Evolutionary conservation across 805 yeast genomes (phyloP).

Genomic region (Komagataella pseudopastoris): DNA sequence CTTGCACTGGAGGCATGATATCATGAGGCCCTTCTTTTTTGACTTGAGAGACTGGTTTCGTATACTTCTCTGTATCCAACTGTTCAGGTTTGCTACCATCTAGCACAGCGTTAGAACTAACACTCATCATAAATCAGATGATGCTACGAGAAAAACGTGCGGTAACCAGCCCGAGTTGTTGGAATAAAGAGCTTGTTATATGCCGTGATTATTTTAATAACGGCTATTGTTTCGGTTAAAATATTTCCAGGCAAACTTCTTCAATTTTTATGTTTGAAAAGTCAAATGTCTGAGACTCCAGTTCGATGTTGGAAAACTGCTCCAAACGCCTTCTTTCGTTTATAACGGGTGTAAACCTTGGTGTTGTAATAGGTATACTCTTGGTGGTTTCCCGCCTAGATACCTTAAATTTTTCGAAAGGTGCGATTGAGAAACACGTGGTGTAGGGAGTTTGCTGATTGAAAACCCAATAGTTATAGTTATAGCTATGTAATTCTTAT

Average conservation of each 20-base stretch:
- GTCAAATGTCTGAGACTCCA: neutral
- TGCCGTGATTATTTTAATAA: neutral
- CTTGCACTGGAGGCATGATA: neutral
- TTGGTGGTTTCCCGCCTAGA: neutral
- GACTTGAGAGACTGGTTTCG: neutral
- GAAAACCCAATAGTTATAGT: neutral
- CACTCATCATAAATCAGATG: neutral
- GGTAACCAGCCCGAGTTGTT: neutral
- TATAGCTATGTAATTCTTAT: slow-evolving; percentile 10
- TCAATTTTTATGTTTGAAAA: neutral
- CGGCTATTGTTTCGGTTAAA: neutral
- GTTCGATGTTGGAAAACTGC: neutral
- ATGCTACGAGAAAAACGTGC: neutral
- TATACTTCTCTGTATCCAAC: neutral
- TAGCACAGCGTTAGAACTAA: neutral
- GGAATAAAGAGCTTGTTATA: neutral
- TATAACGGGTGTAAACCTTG: neutral
- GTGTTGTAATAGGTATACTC: neutral
- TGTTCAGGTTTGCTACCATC: neutral
- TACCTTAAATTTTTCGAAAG: neutral
- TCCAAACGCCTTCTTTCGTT: neutral
- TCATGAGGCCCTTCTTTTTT: neutral
- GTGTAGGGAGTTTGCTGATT: neutral
- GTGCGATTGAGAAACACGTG: neutral
- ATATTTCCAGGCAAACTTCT: neutral